phyloP scores from a whole-genome alignment of 139 green algal genomes.

The Zygnema cylindricum region DNA sequence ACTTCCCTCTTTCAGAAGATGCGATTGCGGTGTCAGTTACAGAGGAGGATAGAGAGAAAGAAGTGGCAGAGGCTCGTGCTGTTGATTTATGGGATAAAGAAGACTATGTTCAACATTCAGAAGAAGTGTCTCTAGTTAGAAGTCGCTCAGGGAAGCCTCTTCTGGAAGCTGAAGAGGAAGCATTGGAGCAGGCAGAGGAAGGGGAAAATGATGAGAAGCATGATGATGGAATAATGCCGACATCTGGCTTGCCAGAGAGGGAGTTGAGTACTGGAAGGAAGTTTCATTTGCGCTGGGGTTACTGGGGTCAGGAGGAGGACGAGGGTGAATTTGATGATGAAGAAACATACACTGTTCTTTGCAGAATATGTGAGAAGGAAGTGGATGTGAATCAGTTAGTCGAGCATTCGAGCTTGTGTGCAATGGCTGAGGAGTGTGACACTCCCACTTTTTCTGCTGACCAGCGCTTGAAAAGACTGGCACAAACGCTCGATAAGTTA shows the following conservation, averaged over 20 bases:
- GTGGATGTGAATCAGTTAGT: slow-evolving; percentile 35
- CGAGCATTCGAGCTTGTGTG: slow-evolving; percentile 55
- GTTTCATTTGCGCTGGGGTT: slow-evolving; percentile 9
- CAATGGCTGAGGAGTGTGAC: slow-evolving; percentile 50
- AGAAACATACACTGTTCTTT: slow-evolving; percentile 19
- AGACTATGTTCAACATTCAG: background rate
- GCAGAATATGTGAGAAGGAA: slow-evolving; percentile 54
- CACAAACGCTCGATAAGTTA: slow-evolving; percentile 39
- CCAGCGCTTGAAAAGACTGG: slow-evolving; percentile 42
- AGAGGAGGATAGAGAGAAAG: slow-evolving; percentile 12
- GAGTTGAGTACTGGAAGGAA: background rate
- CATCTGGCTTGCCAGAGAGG: background rate
- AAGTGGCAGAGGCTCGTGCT: background rate
- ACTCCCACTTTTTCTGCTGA: slow-evolving; percentile 29
- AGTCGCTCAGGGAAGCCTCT: background rate
- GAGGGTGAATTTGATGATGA: slow-evolving; percentile 37
- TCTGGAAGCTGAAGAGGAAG: background rate
- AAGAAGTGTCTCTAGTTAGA: background rate
- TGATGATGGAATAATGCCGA: too few species aligned
- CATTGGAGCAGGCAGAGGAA: background rate
- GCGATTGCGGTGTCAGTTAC: background rate
- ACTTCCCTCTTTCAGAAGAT: background rate
- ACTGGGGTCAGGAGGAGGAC: slow-evolving; percentile 35
- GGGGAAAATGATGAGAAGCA: background rate
- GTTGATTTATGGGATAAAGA: background rate